Percentiles rank a stretch among this genome's conserved stretches.
phyloP scores from a whole-genome alignment of 352 stramenopile genomes.

The Pythium monospermum region DNA sequence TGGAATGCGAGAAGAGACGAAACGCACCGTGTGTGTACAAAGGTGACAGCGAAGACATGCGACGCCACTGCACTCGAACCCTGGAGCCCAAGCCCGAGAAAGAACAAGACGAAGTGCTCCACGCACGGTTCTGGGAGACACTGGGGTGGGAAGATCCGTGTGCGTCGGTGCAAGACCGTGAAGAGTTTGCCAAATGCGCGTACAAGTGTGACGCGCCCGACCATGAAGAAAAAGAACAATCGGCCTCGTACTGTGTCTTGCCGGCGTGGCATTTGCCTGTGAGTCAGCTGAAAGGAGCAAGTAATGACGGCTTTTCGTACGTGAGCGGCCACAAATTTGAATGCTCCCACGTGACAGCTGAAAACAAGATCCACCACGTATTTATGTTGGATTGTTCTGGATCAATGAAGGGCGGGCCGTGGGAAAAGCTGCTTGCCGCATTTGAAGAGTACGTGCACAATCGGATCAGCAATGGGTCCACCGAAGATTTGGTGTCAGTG shows the following conservation, averaged over 20 bases:
- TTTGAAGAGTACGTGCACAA: slow-evolving; percentile 67
- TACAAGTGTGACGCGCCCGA: slow-evolving; percentile 67
- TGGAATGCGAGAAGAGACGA: slow-evolving; percentile 48
- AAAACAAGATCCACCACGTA: slow-evolving; percentile 63
- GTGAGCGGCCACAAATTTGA: slow-evolving; percentile 68
- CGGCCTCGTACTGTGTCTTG: slow-evolving; percentile 52
- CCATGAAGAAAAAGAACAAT: slow-evolving; percentile 48
- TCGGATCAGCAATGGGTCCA: slow-evolving; percentile 42
- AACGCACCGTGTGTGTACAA: slow-evolving; percentile 43
- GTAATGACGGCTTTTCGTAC: slow-evolving; percentile 46
- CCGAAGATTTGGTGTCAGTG: slow-evolving; percentile 67
- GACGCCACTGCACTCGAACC: slow-evolving; percentile 53
- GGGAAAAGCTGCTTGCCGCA: slow-evolving; percentile 48
- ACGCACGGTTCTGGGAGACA: slow-evolving; percentile 74
- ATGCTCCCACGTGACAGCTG: slow-evolving; percentile 51
- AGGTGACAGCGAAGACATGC: slow-evolving; percentile 38
- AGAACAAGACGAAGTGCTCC: slow-evolving; percentile 64
- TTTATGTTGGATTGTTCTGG: slow-evolving; percentile 79
- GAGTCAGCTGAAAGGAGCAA: slow-evolving; percentile 17
- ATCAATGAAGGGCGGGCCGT: slow-evolving; percentile 62
- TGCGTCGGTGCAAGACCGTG: slow-evolving; percentile 42
- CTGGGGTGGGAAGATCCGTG: slow-evolving; percentile 74
- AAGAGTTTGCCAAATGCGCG: slow-evolving; percentile 65
- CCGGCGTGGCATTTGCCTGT: slow-evolving; percentile 54
- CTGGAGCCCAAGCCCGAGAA: slow-evolving; percentile 50